A percentile compares a stretch with the other conserved stretches of the same genome.
Conservation (phyloP, 1,284 basidiomycete genomes). For the Moesziomyces parantarcticus region DNA sequence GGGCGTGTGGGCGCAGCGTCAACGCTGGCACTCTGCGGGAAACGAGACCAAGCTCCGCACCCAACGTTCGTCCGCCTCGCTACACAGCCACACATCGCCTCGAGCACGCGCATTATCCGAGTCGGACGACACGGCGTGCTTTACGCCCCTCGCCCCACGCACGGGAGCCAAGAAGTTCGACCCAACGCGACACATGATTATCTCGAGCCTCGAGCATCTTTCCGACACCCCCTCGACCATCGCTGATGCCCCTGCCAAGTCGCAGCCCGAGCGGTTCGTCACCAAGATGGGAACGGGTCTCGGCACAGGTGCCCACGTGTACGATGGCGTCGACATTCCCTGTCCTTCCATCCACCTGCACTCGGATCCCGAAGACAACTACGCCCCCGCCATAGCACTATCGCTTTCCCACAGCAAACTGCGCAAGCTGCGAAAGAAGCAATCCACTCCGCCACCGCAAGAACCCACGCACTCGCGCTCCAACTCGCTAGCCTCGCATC, state of each 20-base stretch:
- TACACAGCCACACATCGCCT: neutral
- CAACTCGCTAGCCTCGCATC: neutral
- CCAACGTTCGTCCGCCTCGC: constrained; percentile 8
- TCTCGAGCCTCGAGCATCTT: constrained; percentile 1
- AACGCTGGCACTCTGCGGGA: constrained; percentile 20
- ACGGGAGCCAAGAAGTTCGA: constrained; percentile 28
- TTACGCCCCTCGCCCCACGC: constrained; percentile 20
- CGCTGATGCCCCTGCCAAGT: neutral
- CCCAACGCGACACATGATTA: constrained; percentile 3
- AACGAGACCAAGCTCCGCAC: neutral
- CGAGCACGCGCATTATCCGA: neutral
- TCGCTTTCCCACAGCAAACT: constrained; percentile 5
- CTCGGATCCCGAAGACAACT: constrained; percentile 51
- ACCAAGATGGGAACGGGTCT: constrained; percentile 10
- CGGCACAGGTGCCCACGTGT: constrained; percentile 45
- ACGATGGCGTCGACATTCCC: constrained; percentile 55
- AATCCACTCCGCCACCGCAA: neutral
- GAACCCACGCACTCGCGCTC: no score
- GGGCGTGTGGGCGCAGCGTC: constrained; percentile 9
- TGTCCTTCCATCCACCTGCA: constrained; percentile 50
- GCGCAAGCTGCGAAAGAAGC: constrained; percentile 23
- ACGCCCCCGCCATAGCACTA: constrained; percentile 15
- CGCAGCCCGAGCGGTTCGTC: neutral
- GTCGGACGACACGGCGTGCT: constrained; percentile 1
- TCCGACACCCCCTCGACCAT: no score